Evolutionary conservation across 768 basidiomycete species (phyloP), one percentile per base, ranked within the genome.

Genomic region (Hygrocybe coccinea): DNA sequence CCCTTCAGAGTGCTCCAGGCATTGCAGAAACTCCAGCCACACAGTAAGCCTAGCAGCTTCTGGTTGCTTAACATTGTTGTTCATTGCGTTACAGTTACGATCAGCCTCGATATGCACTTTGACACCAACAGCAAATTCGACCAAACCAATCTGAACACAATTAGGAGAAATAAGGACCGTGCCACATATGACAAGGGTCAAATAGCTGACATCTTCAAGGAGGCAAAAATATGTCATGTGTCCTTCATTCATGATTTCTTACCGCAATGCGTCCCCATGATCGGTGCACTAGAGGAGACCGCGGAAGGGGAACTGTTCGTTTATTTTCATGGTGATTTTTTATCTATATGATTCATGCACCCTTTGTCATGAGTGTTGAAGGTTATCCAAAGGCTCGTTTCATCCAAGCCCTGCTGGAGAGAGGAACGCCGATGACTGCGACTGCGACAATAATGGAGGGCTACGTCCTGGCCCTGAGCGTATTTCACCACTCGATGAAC

Each of bases 191-290:
- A 51, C 29, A 51, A 51, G 29, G 9, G 11, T 51, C 33, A 36
- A 51, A 14, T 51, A 8, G 25, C 25, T 51, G 50, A 33, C 29
- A 51, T 51, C 50, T 33, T 51, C 17, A 6, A 19, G 29, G 15
- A 51, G 35, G 25, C 29, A 21, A 51, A 51, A 17, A 51, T 51
- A 17, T 35, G 25, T n/a, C 50, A 51, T 36, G 50, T 51, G 9
- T 21, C 50, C 14, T 51, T 51, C 50, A 17, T 51, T 4, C 24
- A 51, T 51, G 50, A 51, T 36, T 33, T 17, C 12, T 10, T 51
- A 14, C 50, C 50, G 14, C 50, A 51, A 51, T 51, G 50, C 17
- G 17, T 51, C 11, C 50, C 50, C 9, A 51, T 51, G 50, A 51
- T 51, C 36, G 50, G 17, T 33, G 50, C 50, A 6, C 33, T 51